Evolutionary conservation across 192 early-diverging fungal species (phyloP).

Genomic region (Backusella liffmaniae): DNA sequence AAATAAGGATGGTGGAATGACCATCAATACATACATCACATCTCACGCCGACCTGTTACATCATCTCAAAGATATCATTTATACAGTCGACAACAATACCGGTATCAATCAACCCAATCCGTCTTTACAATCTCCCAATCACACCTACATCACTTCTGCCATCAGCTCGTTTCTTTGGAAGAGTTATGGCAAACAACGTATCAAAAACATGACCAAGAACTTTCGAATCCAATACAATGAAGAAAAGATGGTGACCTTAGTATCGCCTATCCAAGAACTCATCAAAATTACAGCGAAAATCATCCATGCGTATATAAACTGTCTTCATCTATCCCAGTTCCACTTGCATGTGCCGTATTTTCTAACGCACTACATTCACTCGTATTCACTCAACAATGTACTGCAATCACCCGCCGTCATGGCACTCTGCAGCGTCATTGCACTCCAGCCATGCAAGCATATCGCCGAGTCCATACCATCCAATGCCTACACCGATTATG

Average conservation of each 20-base stretch:
- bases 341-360: not conserved
- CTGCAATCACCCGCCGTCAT: not conserved
- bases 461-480: not conserved
- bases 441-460: not conserved
- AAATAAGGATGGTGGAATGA: not conserved
- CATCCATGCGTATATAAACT: not conserved
- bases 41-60: not conserved
- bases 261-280: not conserved
- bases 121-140: not conserved
- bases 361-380: not conserved
- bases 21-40: constrained; percentile 12
- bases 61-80: not conserved
- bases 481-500: not conserved
- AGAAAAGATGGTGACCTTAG: too few species aligned
- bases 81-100: not conserved
- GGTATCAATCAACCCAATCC: not conserved
- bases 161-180: not conserved
- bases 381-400: too few species aligned
- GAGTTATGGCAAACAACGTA: not conserved
- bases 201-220: not conserved
- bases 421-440: not conserved
- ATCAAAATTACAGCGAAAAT: not conserved
- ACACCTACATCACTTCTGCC: not conserved
- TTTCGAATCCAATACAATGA: not conserved
- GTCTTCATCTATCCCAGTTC: not conserved